Percentiles rank a stretch among this genome's conserved stretches.
phyloP scores from a whole-genome alignment of 345 rosid species.

The Lepidium aucheri region DNA sequence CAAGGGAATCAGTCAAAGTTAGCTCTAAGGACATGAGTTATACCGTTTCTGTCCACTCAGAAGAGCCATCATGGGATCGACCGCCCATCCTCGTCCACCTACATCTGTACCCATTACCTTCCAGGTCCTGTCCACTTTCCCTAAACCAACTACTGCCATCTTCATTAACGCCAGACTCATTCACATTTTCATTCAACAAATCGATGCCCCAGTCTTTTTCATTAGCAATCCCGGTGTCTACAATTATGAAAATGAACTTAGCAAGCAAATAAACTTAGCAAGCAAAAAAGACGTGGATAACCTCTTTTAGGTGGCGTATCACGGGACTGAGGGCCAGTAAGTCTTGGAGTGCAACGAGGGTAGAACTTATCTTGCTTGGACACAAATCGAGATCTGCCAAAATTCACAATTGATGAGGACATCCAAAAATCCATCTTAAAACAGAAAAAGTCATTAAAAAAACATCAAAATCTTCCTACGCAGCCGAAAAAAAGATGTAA shows the following conservation, averaged over 20 bases:
- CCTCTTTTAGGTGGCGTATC: slow-evolving; percentile 96
- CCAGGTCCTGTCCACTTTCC: slow-evolving; percentile 83
- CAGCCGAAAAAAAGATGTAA: not conserved
- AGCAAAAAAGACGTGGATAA: slow-evolving; percentile 2
- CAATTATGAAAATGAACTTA: slow-evolving; percentile 4
- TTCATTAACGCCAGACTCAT: slow-evolving; percentile 82
- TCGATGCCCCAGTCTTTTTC: slow-evolving; percentile 97
- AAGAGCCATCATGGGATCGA: slow-evolving; percentile 60
- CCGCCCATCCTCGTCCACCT: slow-evolving; percentile 99
- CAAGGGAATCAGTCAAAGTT: not conserved
- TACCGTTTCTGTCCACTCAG: slow-evolving; percentile 98
- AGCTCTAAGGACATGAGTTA: slow-evolving; percentile 8
- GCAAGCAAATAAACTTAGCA: not conserved
- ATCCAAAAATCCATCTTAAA: not conserved
- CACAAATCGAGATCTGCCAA: slow-evolving; percentile 50
- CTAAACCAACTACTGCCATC: slow-evolving; percentile 90
- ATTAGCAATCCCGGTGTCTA: slow-evolving; percentile 97
- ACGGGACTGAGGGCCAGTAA: slow-evolving; percentile 84
- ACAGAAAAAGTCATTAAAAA: not conserved
- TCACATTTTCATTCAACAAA: slow-evolving; percentile 70
- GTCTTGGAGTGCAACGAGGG: slow-evolving; percentile 76
- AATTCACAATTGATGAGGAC: not conserved
- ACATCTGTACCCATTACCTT: slow-evolving; percentile 87
- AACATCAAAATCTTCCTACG: not conserved
- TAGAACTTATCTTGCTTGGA: slow-evolving; percentile 73